Percentiles rank a stretch among this genome's conserved stretches.
phyloP scores from a whole-genome alignment of 108 stramenopile genomes.

The Nitzschia sp. region DNA sequence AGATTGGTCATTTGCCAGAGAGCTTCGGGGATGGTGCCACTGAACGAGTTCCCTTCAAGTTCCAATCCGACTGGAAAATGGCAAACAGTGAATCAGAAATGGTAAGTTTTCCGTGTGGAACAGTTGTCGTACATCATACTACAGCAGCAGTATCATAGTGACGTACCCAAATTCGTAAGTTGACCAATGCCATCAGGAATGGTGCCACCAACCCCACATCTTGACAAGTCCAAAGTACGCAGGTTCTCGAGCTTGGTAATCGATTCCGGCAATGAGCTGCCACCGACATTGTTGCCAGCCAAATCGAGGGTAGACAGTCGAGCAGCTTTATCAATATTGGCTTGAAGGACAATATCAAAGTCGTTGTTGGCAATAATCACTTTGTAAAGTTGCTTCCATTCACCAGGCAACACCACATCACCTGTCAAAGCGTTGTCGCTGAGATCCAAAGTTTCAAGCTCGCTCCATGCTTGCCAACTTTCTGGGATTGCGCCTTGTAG shows the following conservation, averaged over 20 bases:
- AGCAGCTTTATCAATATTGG: constrained; percentile 15
- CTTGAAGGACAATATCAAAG: constrained; percentile 6
- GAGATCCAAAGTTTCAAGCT: constrained; percentile 17
- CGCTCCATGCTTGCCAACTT: not conserved
- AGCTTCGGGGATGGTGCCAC: constrained; percentile 18
- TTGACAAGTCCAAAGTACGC: constrained; percentile 39
- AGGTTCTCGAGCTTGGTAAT: constrained; percentile 36
- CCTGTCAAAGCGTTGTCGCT: constrained; percentile 5
- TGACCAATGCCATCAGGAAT: constrained; percentile 35
- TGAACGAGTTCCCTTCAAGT: constrained; percentile 6
- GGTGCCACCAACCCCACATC: constrained; percentile 43
- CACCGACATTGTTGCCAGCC: not conserved
- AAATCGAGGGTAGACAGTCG: constrained; percentile 6
- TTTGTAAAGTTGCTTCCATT: constrained; percentile 18
- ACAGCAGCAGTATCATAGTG: not conserved
- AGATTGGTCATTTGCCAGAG: constrained; percentile 36
- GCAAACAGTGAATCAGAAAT: not conserved
- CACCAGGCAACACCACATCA: not conserved
- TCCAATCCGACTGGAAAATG: constrained; percentile 20
- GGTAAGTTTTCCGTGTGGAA: no score
- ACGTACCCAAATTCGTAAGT: constrained; percentile 31
- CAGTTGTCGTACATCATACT: no score
- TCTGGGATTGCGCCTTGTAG: constrained; percentile 14
- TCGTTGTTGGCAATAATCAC: constrained; percentile 13
- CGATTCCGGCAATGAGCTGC: not conserved